Percentiles rank a stretch among this genome's conserved stretches.
phyloP scores from a whole-genome alignment of 2,329 filamentous ascomycete species.

The Trichoderma guizhouense region DNA sequence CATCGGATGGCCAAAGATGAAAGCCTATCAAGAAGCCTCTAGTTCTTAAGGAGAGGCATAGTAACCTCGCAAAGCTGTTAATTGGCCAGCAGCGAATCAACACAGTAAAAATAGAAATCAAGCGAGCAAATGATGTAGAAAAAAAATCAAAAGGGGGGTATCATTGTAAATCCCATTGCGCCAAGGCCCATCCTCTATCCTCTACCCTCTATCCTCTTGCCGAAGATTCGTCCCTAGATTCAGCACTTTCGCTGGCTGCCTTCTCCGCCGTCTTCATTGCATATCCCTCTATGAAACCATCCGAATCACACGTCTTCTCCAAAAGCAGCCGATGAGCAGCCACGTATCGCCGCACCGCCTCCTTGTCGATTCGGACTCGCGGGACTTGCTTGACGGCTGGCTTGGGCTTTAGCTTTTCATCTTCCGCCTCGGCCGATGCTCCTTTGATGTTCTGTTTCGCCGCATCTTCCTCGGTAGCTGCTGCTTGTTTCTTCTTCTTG shows the following conservation, averaged over 20 bases:
- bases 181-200: neutral
- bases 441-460: slow-evolving; percentile 4
- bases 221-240: slow-evolving; percentile 22
- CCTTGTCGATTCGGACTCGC: slow-evolving; percentile 52
- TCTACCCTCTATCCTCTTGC: neutral
- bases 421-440: slow-evolving; percentile 20
- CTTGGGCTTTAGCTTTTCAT: slow-evolving; percentile 29
- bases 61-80: neutral
- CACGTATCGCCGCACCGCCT: slow-evolving; percentile 64
- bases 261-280: slow-evolving; percentile 44
- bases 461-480: slow-evolving; percentile 22
- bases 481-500: slow-evolving; percentile 18
- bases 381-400: slow-evolving; percentile 34
- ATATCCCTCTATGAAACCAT: slow-evolving; percentile 71
- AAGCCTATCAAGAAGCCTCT: neutral
- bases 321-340: slow-evolving; percentile 59
- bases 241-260: slow-evolving; percentile 33
- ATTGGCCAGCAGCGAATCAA: neutral
- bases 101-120: neutral
- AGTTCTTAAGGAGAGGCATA: neutral
- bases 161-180: slow-evolving; percentile 16
- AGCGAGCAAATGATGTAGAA: neutral
- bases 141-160: slow-evolving; percentile 12
- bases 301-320: slow-evolving; percentile 64
- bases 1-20: neutral